Base-by-base conservation (phyloP, 176 grass and related monocot species). In the Ampelocalamus luodianensis region DNA sequence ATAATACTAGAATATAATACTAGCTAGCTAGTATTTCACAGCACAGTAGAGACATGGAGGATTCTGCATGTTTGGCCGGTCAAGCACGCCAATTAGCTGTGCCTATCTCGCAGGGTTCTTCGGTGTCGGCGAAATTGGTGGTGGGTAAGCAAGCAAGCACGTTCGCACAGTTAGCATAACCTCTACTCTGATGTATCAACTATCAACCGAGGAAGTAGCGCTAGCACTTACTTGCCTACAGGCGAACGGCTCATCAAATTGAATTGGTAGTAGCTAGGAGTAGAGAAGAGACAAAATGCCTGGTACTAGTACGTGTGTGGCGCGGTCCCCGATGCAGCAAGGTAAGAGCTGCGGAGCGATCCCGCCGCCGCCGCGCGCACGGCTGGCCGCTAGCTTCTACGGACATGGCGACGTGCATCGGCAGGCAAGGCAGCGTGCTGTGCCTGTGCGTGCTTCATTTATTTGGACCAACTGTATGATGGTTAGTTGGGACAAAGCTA, bases 381-480 rank as follows among this genome's bases (percentile, higher is more conserved):
- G 22, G 9, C 68, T 4, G 43, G 22, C 16, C n/a, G 76, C 16
- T 24, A 58, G 45, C 58, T 24, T 56, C 71, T 37, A 10, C 32
- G 71, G 44, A 27, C 85, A 76, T 69, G 12, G 71, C 79, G 86
- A 76, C 71, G 71, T 82, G 79, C 85, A 8, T 43, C 51, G 20
- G 55, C 39, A 61, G 53, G 26, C n/a, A 23, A 27, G 34, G 61
- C 36, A 20, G 20, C 67, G 36, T 24, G 34, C 24, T 13, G 5
- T 14, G 12, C 46, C 14, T 50, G 51, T 55, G 6, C 51, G 51
- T 56, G 55, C 55, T 24, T 59, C 9, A 40, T 59, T 59, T 36
- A 38, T 38, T 26, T 22, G 12, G 1, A 55, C 73, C 50, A 15
- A 59, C 55, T 10, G 22, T 23, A 4, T 23, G 3, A 23, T 59